Base-by-base conservation (phyloP, 352 stramenopile genomes). In the Pythium aristosporum region DNA sequence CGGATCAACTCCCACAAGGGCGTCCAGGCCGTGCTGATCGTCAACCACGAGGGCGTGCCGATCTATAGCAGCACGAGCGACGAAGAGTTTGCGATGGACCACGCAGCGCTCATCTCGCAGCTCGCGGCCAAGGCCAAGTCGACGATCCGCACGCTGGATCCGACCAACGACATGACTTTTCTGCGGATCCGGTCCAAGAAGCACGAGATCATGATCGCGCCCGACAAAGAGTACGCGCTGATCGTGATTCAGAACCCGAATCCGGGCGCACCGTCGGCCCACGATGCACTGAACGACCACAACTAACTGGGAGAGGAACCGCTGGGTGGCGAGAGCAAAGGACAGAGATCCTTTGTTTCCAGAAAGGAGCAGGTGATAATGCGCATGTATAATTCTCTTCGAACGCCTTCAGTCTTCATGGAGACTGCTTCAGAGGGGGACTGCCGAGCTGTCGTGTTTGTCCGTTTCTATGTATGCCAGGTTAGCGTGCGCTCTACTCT, bases 1-100 rank as follows among this genome's bases (percentile, higher is more conserved):
- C 89, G 94, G 64, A 94, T 98, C 65, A 89, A 94, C 63, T 96
- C 87, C 51, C 94, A 98, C 82, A 96, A 97, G 69, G 92, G 92
- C 67, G 92, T 98, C 34, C 80, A 97, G 65, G 88, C 85, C 15
- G 89, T 98, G 43, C 77, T 98, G 28, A 98, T 98, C 69, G 83
- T 98, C 53, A 97, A 97, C 77, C 80, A 96, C 63, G 88, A 98
- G 49, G 92, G 91, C 39, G 88, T 97, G 52, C 89, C 91, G 48
- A 97, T 98, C 67, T 93, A 95, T 61, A 96, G 88, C 51, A 97
- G 89, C 72, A 88, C 95, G 16, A 97, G 69, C 63, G 82, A 93
- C 63, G 91, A 97, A 61, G 85, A 96, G 70, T 94, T 94, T 59
- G 82, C 85, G 48, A 82, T 88, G 65, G 79, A 97, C 76, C 80